These are phyloP conservation scores for Lolium rigidum DNA, from an alignment of 176 grass and related monocot species.

Conservation along the genomic window DNA sequence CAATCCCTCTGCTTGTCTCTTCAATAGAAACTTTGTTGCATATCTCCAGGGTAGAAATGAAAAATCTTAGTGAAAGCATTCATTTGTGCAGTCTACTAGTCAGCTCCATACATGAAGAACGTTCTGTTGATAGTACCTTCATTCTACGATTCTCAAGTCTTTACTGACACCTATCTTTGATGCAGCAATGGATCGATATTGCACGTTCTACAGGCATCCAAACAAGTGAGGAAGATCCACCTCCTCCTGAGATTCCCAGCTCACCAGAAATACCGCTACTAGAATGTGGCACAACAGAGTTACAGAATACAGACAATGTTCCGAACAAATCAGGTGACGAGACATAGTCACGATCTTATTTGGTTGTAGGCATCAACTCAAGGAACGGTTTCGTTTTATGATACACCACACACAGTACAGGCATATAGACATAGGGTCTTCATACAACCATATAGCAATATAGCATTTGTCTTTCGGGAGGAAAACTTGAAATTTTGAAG, in stretches of 20 bases:
- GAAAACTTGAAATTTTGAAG: constrained; percentile 25
- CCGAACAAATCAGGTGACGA: constrained; percentile 55
- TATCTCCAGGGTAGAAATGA: constrained; percentile 6
- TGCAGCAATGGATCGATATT: constrained; percentile 99
- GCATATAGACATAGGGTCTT: constrained; percentile 18
- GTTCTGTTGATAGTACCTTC: background rate
- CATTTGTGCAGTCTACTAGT: background rate
- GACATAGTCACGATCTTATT: constrained; percentile 21
- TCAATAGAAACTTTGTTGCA: constrained; percentile 20
- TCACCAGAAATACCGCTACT: constrained; percentile 69
- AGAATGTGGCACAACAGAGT: constrained; percentile 66
- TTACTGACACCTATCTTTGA: constrained; percentile 38
- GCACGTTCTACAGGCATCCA: constrained; percentile 88
- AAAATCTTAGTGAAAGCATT: constrained; percentile 17
- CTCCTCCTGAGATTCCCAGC: constrained; percentile 57
- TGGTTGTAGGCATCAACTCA: constrained; percentile 27
- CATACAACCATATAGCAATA: constrained; percentile 19
- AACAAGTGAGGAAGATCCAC: constrained; percentile 57
- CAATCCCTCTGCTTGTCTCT: background rate
- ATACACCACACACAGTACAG: constrained; percentile 9
- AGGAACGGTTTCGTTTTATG: constrained; percentile 10
- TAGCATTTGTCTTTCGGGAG: constrained; percentile 12
- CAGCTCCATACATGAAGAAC: constrained; percentile 14
- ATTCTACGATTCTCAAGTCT: background rate
- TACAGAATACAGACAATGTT: constrained; percentile 63